phyloP scores from a whole-genome alignment of 129 eudicot genomes.

The Kitagawia praeruptora region DNA sequence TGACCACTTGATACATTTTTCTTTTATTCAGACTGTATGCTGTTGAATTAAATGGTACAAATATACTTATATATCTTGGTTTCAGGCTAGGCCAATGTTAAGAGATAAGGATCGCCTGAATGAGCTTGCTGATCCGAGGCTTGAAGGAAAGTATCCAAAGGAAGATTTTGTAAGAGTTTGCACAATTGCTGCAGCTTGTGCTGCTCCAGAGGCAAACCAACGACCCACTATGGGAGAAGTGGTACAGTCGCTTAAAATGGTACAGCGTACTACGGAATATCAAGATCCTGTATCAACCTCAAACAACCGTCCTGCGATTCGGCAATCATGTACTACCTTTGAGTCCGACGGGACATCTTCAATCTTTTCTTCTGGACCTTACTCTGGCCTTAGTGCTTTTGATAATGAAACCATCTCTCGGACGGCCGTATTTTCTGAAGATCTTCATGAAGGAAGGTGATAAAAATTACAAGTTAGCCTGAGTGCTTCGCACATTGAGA shows the following conservation, averaged over 20 bases:
- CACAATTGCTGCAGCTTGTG: conserved; percentile 98
- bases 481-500: conserved; percentile 4
- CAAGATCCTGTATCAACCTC: conserved; percentile 47
- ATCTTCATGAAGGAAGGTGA: conserved; percentile 95
- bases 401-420: conserved; percentile 76
- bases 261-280: conserved; percentile 70
- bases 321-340: conserved; percentile 82
- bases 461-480: not conserved
- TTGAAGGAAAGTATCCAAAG: conserved; percentile 72
- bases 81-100: conserved; percentile 80
- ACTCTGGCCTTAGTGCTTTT: conserved; percentile 80
- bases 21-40: not conserved
- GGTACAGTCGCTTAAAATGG: conserved; percentile 97
- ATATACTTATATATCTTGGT: conserved; percentile 6
- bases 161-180: conserved; percentile 87
- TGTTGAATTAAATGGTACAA: not conserved
- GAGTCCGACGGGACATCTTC: conserved; percentile 94
- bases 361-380: conserved; percentile 91
- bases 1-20: not conserved
- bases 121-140: conserved; percentile 81
- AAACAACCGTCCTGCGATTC: conserved; percentile 40
- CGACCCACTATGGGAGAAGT: conserved; percentile 99
- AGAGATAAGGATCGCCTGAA: conserved; percentile 88
- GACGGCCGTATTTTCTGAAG: conserved; percentile 77
- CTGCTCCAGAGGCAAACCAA: conserved; percentile 82